Conservation (phyloP, 2,329 filamentous ascomycete species). For the Microsporum ferrugineum region DNA sequence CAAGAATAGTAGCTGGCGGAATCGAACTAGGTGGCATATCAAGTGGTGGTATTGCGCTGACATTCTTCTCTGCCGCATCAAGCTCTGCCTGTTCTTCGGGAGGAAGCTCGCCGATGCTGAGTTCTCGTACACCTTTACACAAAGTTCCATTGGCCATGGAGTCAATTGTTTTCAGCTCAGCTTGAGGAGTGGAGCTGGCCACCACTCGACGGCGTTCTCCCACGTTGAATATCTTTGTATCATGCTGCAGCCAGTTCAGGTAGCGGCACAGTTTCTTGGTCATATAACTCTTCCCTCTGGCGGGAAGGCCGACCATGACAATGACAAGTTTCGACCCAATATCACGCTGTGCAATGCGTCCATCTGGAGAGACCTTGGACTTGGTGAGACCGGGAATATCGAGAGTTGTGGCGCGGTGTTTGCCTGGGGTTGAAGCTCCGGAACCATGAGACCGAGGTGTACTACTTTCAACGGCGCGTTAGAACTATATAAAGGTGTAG, state of each 20-base stretch:
- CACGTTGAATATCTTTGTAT: constrained; percentile 93
- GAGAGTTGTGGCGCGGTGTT: constrained; percentile 79
- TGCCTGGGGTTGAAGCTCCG: constrained; percentile 63
- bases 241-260: constrained; percentile 93
- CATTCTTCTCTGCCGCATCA: not conserved
- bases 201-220: constrained; percentile 78
- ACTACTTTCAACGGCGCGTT: not conserved
- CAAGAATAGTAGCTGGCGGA: constrained; percentile 44
- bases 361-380: constrained; percentile 90
- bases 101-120: constrained; percentile 29
- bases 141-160: constrained; percentile 30
- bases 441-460: constrained; percentile 48
- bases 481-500: constrained; percentile 5
- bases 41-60: constrained; percentile 24
- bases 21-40: constrained; percentile 23
- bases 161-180: not conserved
- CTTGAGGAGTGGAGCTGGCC: constrained; percentile 37
- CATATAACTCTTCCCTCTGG: constrained; percentile 94
- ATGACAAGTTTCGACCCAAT: constrained; percentile 94
- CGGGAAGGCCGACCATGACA: constrained; percentile 93
- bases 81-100: constrained; percentile 14
- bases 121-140: constrained; percentile 33
- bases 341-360: constrained; percentile 84
- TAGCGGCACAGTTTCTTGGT: constrained; percentile 96
- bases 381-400: constrained; percentile 95